Base-by-base conservation (phyloP, 2,329 filamentous ascomycete genomes). In the Claviceps sp. region DNA sequence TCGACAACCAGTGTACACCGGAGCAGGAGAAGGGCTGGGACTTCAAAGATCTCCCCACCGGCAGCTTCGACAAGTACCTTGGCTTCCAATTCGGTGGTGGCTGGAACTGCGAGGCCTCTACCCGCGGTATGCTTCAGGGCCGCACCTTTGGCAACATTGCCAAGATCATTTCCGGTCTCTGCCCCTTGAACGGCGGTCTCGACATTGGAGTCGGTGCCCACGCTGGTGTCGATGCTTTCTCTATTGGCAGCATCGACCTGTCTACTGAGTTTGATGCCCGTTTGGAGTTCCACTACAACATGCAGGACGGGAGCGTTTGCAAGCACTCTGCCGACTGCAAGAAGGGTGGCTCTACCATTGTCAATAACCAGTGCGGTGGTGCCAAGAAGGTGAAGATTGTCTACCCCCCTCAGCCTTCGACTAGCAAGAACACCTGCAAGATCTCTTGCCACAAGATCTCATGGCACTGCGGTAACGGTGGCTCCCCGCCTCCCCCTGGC, bases 341-440 rank as follows among this genome's bases (percentile, higher is more conserved):
- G 57, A 72, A 76, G 52, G 72, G 75, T 16, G 87, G 87, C 61
- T 83, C 81, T 54, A 78, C 77, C 47, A 75, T 96, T 61, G 71
- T 80, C 70, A 96, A 96, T 78, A 80, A 74, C 55, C 88, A 96
- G 76, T 97, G 91, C 67, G 91, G 89, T 79, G 90, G 90, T 69
- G 90, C 91, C 58, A 88, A 78, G 65, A 82, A 81, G 53, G 88
- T 96, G 55, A 82, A 79, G 51, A 82, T 96, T 65, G 70, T 82
- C 65, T 81, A 75, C 68, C 76, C 78, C 57, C 68, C 78, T 54
- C 79, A 84, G 63, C 71, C 42, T 62, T 65, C 55, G 53, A 75
- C 80, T 64, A 69, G 54, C 53, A 75, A 80, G 65, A 69, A 75
- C 48, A 70, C 69, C 60, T 93, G 87, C 70, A 77, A 75, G 64